Evolutionary conservation across 2,329 filamentous ascomycete genomes (phyloP).

Genomic region (Alternaria novae-zelandiae): DNA sequence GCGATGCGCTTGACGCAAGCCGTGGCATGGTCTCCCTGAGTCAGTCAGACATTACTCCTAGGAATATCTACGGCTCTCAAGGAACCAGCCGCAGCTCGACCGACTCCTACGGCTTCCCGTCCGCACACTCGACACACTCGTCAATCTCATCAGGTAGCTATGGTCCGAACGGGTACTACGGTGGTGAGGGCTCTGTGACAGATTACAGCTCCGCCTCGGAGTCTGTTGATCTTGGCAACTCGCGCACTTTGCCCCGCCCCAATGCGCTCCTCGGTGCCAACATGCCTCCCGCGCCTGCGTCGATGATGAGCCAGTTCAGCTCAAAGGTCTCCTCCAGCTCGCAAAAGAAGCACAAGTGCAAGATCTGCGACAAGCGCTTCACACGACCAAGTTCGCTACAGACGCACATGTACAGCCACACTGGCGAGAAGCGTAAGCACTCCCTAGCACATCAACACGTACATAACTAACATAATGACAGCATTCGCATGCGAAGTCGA

Average conservation of each 20-base stretch:
- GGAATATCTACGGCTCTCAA: conserved; percentile 81
- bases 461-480: conserved; percentile 48
- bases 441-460: background rate
- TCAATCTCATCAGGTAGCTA: conserved; percentile 85
- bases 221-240: conserved; percentile 77
- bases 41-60: conserved; percentile 75
- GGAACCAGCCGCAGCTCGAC: conserved; percentile 71
- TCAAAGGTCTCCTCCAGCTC: conserved; percentile 95
- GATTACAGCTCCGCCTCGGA: conserved; percentile 95
- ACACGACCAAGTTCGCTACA: conserved; percentile 92
- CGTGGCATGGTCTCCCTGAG: conserved; percentile 95
- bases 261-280: conserved; percentile 66
- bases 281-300: conserved; percentile 83
- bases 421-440: conserved; percentile 92
- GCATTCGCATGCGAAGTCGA: conserved; percentile 94
- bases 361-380: conserved; percentile 97
- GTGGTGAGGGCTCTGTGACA: conserved; percentile 79
- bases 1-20: conserved; percentile 89
- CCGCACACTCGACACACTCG: conserved; percentile 82
- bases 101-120: conserved; percentile 91
- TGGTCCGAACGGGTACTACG: conserved; percentile 83
- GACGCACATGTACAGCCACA: conserved; percentile 98
- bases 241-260: conserved; percentile 83
- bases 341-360: conserved; percentile 99
- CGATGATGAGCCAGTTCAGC: conserved; percentile 99